phyloP scores from a whole-genome alignment of 192 early-diverging fungal genomes.

The Thamnidium elegans region DNA sequence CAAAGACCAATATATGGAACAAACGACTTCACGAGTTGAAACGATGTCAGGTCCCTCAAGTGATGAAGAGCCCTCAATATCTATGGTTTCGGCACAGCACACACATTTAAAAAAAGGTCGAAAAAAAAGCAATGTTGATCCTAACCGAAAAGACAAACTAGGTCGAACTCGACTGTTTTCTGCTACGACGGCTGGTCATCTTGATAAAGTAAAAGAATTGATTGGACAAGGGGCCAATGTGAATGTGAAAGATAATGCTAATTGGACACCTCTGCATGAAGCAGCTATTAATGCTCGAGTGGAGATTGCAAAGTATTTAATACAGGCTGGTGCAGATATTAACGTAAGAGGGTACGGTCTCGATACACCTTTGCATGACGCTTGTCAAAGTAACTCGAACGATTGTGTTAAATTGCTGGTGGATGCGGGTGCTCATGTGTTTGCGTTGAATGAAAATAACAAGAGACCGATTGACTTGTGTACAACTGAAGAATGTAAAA shows the following conservation, averaged over 20 bases:
- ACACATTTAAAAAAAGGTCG: not conserved
- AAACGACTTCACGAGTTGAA: no score
- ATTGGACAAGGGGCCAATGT: constrained; percentile 58
- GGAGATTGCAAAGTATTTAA: constrained; percentile 44
- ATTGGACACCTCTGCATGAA: constrained; percentile 63
- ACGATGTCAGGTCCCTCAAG: no score
- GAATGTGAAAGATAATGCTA: constrained; percentile 59
- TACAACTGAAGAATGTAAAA: constrained; percentile 36
- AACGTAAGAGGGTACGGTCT: constrained; percentile 57
- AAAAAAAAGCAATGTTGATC: constrained; percentile 7
- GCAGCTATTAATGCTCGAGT: constrained; percentile 49
- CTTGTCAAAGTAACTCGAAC: constrained; percentile 44
- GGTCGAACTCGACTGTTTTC: constrained; percentile 50
- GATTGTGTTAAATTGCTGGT: constrained; percentile 49
- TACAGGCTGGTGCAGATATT: constrained; percentile 55
- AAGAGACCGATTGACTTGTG: constrained; percentile 42
- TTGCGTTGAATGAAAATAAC: constrained; percentile 42
- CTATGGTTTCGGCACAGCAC: no score
- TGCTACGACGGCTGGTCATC: constrained; percentile 51
- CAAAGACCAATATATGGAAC: no score
- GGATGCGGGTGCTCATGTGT: constrained; percentile 54
- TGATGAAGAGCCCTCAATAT: no score
- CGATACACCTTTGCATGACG: constrained; percentile 67
- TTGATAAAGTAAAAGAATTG: constrained; percentile 50
- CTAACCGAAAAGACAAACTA: constrained; percentile 40